Base-by-base conservation (phyloP, 2,329 filamentous ascomycete genomes). In the Coniochaeta prunicola region DNA sequence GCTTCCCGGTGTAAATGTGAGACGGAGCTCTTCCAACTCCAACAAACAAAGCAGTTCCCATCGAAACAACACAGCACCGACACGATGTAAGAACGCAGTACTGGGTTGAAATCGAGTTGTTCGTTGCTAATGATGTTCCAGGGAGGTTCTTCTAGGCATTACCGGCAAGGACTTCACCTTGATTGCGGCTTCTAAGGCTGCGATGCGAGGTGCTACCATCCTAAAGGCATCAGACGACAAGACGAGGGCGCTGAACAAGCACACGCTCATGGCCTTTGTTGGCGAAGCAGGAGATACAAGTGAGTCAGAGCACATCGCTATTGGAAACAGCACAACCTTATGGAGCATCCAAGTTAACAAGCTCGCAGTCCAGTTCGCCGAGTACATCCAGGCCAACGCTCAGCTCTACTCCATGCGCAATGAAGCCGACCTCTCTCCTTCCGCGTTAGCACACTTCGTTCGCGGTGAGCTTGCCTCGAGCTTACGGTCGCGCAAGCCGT, bases 381-480 rank as follows among this genome's bases (percentile, higher is more conserved):
- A 99, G 79, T 99, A 93, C 79, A 96, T 99, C 74, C 92, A 97
- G 84, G 92, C 93, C 73, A 99, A 99, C 76, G 88, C 94, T 64
- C 91, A 96, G 77, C 89, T 99, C 71, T 99, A 99, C 80, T 92
- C 90, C 66, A 99, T 97, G 92, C 91, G 96, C 71, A 97, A 97
- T 74, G 90, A 92, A 76, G 89, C 89, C 71, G 91, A 97, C 70
- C 86, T 99, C 62, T 91, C 91, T 50, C 93, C 94, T 10, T 87
- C 88, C 36, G 94, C 91, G 40, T 87, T 97, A 59, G 91, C 92
- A 62, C 87, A 91, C 79, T 99, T 97, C 73, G 92, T 99, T 67
- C 91, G 94, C 65, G 89, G 89, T 72, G 92, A 99, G 77, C 86
- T 99, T 63, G 94, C 96, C 50, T 88, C 87, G 62, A 94, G 91